Percentiles rank a stretch among this genome's conserved stretches.
These are phyloP conservation scores for Yamadazyma sp. DNA, from an alignment of 1,139 yeast species.

Conservation along the genomic window DNA sequence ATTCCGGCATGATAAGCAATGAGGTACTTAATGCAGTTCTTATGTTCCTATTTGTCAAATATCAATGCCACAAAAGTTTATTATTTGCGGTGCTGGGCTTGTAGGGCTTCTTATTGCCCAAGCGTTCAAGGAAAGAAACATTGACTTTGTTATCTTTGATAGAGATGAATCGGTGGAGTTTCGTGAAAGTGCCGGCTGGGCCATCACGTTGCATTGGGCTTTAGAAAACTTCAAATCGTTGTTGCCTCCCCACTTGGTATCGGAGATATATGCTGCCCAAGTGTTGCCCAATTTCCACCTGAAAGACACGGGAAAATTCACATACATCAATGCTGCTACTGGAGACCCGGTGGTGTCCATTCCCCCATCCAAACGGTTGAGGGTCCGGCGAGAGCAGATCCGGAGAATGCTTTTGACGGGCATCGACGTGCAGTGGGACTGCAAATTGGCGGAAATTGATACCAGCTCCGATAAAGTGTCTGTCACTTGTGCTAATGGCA, in stretches of 20 bases:
- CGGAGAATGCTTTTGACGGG: slow-evolving; percentile 20
- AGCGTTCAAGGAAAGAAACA: slow-evolving; percentile 19
- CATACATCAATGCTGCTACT: slow-evolving; percentile 25
- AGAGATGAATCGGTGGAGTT: slow-evolving; percentile 21
- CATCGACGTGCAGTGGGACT: slow-evolving; percentile 25
- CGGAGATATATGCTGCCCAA: slow-evolving; percentile 21
- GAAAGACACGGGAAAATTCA: slow-evolving; percentile 25
- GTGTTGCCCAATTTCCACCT: slow-evolving; percentile 24
- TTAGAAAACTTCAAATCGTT: slow-evolving; percentile 19
- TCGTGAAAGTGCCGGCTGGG: slow-evolving; percentile 28
- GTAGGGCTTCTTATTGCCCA: slow-evolving; percentile 26
- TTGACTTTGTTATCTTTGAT: slow-evolving; percentile 23
- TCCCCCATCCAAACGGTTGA: slow-evolving; percentile 25
- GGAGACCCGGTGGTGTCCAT: slow-evolving; percentile 23
- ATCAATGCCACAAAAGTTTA: slow-evolving; percentile 7
- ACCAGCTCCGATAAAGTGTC: slow-evolving; percentile 12
- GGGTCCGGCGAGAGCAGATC: slow-evolving; percentile 27
- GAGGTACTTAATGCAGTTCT: too few relatives aligned
- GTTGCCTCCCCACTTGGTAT: slow-evolving; percentile 18
- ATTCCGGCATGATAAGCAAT: too few relatives aligned
- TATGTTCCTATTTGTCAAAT: too few relatives aligned
- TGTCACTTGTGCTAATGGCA: slow-evolving; percentile 21
- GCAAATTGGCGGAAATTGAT: slow-evolving; percentile 16
- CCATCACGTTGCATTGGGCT: slow-evolving; percentile 30
- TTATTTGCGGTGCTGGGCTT: slow-evolving; percentile 24